A percentile compares a stretch with the other conserved stretches of the same genome.
Evolutionary conservation across 106 monocot genomes (phyloP).

Genomic region (Platanthera zijinensis): DNA sequence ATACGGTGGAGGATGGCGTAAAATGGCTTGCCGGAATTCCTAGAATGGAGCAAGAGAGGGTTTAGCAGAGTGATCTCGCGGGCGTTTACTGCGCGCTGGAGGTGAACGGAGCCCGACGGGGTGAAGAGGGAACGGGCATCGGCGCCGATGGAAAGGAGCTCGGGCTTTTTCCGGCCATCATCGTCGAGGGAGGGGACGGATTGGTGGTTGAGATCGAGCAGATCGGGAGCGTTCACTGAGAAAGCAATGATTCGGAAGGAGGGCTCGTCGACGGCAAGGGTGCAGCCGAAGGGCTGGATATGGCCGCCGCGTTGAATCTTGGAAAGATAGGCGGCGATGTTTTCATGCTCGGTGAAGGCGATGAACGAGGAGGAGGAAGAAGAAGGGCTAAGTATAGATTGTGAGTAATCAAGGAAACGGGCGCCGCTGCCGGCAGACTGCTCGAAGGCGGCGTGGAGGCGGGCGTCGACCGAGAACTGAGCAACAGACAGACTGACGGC

Average conservation of each 20-base stretch:
- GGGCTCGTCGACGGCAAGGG: slow-evolving; percentile 61
- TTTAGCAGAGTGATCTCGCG: slow-evolving; percentile 84
- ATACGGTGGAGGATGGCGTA: slow-evolving; percentile 91
- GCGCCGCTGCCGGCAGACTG: slow-evolving; percentile 70
- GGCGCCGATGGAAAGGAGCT: slow-evolving; percentile 39
- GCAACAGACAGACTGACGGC: slow-evolving; percentile 62
- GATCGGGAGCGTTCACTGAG: slow-evolving; percentile 67
- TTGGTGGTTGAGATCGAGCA: slow-evolving; percentile 61
- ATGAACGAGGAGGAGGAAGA: slow-evolving; percentile 10
- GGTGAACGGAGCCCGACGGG: slow-evolving; percentile 36
- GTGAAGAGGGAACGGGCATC: slow-evolving; percentile 78
- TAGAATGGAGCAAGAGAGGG: slow-evolving; percentile 75
- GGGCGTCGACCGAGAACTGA: slow-evolving; percentile 82
- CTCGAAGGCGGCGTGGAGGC: slow-evolving; percentile 88
- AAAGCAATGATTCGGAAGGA: slow-evolving; percentile 66
- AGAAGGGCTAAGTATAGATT: slow-evolving; percentile 21
- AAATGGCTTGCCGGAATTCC: slow-evolving; percentile 61
- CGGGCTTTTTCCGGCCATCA: not conserved
- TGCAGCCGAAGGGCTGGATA: slow-evolving; percentile 91
- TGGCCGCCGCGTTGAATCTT: slow-evolving; percentile 86
- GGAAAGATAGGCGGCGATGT: slow-evolving; percentile 87
- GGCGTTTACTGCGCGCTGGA: slow-evolving; percentile 61
- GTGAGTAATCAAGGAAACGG: slow-evolving; percentile 57
- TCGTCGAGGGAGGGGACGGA: slow-evolving; percentile 49
- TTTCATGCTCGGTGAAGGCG: slow-evolving; percentile 27